Conservation (phyloP, 1,139 yeast species). For the Debaryomyces sp. region DNA sequence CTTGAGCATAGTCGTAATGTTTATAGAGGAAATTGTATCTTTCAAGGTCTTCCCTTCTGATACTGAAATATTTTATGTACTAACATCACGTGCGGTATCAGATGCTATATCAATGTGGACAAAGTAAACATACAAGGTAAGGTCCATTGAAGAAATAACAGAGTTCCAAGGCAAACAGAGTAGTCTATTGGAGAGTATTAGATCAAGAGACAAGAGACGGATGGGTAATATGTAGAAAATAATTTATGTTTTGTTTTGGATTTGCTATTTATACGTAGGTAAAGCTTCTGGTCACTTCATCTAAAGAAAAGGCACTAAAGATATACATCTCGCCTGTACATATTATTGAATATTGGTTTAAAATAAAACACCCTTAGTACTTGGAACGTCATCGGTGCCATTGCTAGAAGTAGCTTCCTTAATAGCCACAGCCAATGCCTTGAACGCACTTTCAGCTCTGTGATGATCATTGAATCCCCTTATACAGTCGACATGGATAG, state of each 20-base stretch:
- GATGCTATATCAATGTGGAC: not conserved
- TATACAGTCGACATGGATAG: conserved; percentile 91
- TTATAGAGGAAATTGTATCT: not conserved
- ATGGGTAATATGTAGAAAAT: not conserved
- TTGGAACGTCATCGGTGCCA: conserved; percentile 90
- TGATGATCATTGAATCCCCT: conserved; percentile 96
- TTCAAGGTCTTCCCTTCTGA: not conserved
- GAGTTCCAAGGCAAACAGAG: not conserved
- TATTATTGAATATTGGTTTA: conserved; percentile 19
- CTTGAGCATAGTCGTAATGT: conserved; percentile 3
- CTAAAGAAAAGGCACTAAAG: not conserved
- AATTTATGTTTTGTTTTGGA: not conserved
- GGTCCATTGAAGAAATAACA: not conserved
- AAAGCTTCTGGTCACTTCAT: not conserved
- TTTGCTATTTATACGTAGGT: not conserved
- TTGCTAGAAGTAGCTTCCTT: conserved; percentile 82
- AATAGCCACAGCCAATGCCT: conserved; percentile 90
- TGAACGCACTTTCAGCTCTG: conserved; percentile 93
- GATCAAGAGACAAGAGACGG: not conserved
- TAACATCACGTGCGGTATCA: not conserved
- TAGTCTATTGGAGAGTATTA: not conserved
- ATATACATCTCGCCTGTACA: not conserved
- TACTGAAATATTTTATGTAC: not conserved
- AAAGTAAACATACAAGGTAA: not conserved
- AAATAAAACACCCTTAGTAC: conserved; percentile 91